phyloP scores from a whole-genome alignment of 495 filamentous ascomycete species.

The Rostrohypoxylon terebratum region DNA sequence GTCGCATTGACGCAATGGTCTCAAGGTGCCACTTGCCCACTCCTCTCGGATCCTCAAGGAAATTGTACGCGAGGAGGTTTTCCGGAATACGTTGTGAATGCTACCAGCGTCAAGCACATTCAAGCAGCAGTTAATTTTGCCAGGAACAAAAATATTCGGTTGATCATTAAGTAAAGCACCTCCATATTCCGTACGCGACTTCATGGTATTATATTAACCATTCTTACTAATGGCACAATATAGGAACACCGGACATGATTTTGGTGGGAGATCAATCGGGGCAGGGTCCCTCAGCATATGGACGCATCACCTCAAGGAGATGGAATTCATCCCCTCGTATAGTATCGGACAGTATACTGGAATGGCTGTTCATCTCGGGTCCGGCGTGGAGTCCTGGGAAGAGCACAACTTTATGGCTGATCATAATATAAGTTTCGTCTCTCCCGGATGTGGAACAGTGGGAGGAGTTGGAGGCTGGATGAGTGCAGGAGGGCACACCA shows the following conservation, averaged over 20 bases:
- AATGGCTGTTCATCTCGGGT: conserved; percentile 55
- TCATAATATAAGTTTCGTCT: conserved; percentile 54
- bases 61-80: conserved; percentile 69
- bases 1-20: conserved; percentile 53
- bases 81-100: conserved; percentile 69
- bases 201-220: background rate
- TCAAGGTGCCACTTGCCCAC: conserved; percentile 53
- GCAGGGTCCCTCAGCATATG: conserved; percentile 68
- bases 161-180: conserved; percentile 66
- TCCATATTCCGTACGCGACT: background rate
- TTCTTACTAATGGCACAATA: conserved; percentile 1
- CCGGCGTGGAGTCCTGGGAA: conserved; percentile 59
- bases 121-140: conserved; percentile 71
- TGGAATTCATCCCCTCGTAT: conserved; percentile 56
- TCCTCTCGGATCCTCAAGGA: conserved; percentile 39
- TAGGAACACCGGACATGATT: conserved; percentile 77
- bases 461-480: conserved; percentile 52
- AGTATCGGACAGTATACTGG: conserved; percentile 54
- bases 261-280: conserved; percentile 63
- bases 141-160: conserved; percentile 64
- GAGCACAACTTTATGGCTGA: conserved; percentile 48
- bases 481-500: conserved; percentile 64
- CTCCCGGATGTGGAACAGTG: conserved; percentile 55
- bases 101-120: conserved; percentile 63
- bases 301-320: conserved; percentile 66